These are phyloP conservation scores for Hypoxylon rubiginosum DNA, from an alignment of 2,329 filamentous ascomycete species.

Conservation along the genomic window DNA sequence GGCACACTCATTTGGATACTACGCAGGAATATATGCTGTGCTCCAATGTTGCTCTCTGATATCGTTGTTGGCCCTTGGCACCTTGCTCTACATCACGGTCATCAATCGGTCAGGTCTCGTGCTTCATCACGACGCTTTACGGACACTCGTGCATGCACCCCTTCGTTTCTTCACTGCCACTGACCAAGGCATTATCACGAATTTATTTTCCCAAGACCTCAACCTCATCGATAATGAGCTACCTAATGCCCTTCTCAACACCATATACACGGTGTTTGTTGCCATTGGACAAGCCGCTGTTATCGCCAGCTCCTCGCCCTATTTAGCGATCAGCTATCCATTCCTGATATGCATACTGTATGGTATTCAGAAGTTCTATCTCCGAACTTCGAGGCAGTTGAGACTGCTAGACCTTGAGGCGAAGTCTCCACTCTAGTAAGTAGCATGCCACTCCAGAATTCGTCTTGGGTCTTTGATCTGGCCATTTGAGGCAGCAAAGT, in stretches of 20 bases:
- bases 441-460: too few species aligned
- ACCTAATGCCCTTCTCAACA: conserved; percentile 48
- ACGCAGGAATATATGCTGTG: conserved; percentile 44
- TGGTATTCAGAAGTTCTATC: conserved; percentile 62
- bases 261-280: conserved; percentile 21
- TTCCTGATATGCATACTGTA: conserved; percentile 57
- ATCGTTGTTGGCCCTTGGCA: conserved; percentile 35
- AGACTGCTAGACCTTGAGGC: conserved; percentile 65
- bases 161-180: conserved; percentile 54
- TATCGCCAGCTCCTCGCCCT: conserved; percentile 56
- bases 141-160: conserved; percentile 56
- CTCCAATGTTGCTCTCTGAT: conserved; percentile 38
- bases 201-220: conserved; percentile 58
- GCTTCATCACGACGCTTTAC: conserved; percentile 43
- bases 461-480: too few species aligned
- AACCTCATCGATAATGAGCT: conserved; percentile 56
- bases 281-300: conserved; percentile 59
- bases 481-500: neutral
- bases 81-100: conserved; percentile 30
- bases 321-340: conserved; percentile 60
- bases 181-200: conserved; percentile 54
- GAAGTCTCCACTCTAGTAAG: conserved; percentile 63
- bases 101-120: conserved; percentile 37
- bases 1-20: conserved; percentile 42
- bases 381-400: conserved; percentile 66